Evolutionary conservation across 208 protist genomes (phyloP).

Genomic region (Crithidia sp.): DNA sequence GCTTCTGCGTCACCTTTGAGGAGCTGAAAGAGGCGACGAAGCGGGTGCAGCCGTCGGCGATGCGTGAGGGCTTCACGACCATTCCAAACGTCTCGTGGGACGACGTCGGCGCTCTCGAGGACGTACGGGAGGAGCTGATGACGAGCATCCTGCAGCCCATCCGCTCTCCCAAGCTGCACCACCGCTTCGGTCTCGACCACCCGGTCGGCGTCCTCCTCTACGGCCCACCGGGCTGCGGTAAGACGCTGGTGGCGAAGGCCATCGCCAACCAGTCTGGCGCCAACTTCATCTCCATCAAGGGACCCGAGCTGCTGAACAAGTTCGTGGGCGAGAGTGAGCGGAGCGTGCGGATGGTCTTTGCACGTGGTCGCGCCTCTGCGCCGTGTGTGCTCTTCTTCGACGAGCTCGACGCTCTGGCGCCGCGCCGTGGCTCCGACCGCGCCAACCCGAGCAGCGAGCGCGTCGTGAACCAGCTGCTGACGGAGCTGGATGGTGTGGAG

Average conservation of each 20-base stretch:
- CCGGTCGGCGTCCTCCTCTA: conserved; percentile 97
- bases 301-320: conserved; percentile 98
- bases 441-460: conserved; percentile 94
- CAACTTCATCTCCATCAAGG: conserved; percentile 99
- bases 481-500: conserved; percentile 99
- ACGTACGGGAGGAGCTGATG: conserved; percentile 94
- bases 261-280: conserved; percentile 95
- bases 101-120: conserved; percentile 97
- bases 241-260: conserved; percentile 96
- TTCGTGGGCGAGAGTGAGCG: conserved; percentile 99
- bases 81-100: conserved; percentile 98
- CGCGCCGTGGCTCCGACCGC: conserved; percentile 88
- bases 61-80: conserved; percentile 96
- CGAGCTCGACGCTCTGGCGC: conserved; percentile 98
- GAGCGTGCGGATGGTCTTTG: conserved; percentile 98
- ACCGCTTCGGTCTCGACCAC: conserved; percentile 87
- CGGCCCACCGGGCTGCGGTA: conserved; percentile 98
- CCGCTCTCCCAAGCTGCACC: conserved; percentile 90
- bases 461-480: conserved; percentile 99
- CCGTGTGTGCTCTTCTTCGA: conserved; percentile 99
- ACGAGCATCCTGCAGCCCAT: conserved; percentile 94
- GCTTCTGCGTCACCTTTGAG: conserved; percentile 79
- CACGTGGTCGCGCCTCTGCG: conserved; percentile 82
- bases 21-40: conserved; percentile 93
- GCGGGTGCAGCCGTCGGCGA: conserved; percentile 97